Base-by-base conservation (phyloP, 2,329 filamentous ascomycete species). In the Didymella keratinophila region DNA sequence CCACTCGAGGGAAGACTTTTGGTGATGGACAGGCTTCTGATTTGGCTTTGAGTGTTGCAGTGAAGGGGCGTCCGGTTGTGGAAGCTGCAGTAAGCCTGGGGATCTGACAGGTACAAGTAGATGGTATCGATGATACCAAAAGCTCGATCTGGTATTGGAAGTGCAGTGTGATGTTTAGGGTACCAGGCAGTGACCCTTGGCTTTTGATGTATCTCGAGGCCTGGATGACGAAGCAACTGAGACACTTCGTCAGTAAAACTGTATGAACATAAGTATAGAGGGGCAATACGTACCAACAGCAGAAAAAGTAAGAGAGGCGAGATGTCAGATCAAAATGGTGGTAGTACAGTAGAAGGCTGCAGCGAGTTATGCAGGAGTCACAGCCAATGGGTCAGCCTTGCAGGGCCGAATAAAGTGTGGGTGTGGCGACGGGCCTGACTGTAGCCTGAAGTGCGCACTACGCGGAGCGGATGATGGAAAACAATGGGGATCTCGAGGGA, bases 361-460 rank as follows among this genome's bases (percentile, higher is more conserved):
- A 70, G 67, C 62, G 50, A 57, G 61, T 52, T 63, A 63, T 68
- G 66, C 64, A 65, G 49, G 39, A 60, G 60, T 45, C 44, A 68
- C 52, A 64, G 65, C 54, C 53, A 64, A 63, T 64, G 50, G 42
- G 49, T 63, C 58, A 68, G 66, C 64, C 60, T 58, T 69, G 63
- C 65, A 62, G 67, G 69, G 60, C 63, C 53, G 53, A 50, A 61
- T 49, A 47, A 52, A 55, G 63, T 58, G 72, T 73, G 70, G 68
- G 69, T 68, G 66, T 50, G 60, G 60, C 63, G 61, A 28, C 56
- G 62, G 67, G 60, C 61, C 61, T 62, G 66, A 68, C 52, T 71
- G 73, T 62, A 74, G 73, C 71, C 73, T 75, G 71, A 64, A 64
- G 18, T 54, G 46, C 50, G 48, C 32, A 51, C 39, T 36, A 47